Evolutionary conservation across 2,329 filamentous ascomycete species (phyloP), one percentile per base, ranked within the genome.

Genomic region (Xylariaceae sp.): DNA sequence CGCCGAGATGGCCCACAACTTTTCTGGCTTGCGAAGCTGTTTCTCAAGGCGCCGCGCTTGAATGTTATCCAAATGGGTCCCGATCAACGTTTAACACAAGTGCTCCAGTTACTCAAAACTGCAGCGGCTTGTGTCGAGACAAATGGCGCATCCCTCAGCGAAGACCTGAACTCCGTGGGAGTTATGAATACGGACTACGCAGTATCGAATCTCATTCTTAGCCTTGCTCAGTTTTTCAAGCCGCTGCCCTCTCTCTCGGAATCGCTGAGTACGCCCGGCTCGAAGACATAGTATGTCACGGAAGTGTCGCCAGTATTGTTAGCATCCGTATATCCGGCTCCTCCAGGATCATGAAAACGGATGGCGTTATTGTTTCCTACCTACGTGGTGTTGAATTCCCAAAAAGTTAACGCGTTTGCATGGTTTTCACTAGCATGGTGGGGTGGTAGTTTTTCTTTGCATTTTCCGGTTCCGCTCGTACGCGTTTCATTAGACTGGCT

Each of bases 1-100:
- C 89, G 84, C 56, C 77, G 87, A 53, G 88, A 90, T 66, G 87
- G 82, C 1, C 82, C 89, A 11, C 87, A 89, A 67, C 90, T 87
- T 71, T 90, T 87, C 74, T 90, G 85, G 80, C 78, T 90, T 48
- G 87, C 85, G 13, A 87, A 82, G 61, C 81, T 84, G 66, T 78
- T 89, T 67, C 74, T 90, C 56, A 83, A 85, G 69, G 82, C 83
- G 61, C 82, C 80, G 15, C 75, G 78, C 30, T 69, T 76, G 10
- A 73, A 77, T 35, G 82, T 87, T 64, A 78, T 84, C 68, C 77
- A 81, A 49, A 74, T 82, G 66, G 73, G 79, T 11, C 75, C 84
- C n/a, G 85, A 89, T 65, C 73, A 78, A 58, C 80, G 85, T 5
- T 84, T 88, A 62, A 75, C 76, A 55, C 82, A 85, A 64, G 79